phyloP scores from a whole-genome alignment of 305 asterid species.

The Fraxinus nigra region DNA sequence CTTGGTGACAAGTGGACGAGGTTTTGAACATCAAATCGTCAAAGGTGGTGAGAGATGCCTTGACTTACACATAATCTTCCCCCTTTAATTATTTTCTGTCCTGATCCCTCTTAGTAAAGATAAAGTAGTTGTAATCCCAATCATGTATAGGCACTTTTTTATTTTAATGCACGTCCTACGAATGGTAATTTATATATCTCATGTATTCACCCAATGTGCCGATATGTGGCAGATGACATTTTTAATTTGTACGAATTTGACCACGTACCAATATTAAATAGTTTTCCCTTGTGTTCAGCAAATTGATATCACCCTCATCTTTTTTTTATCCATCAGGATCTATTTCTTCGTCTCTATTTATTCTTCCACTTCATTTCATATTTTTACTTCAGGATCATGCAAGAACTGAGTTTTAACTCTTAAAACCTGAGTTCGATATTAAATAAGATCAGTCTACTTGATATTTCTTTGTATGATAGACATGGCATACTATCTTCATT shows the following conservation, averaged over 20 bases:
- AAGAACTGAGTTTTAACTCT: neutral
- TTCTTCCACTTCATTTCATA: neutral
- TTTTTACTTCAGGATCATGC: neutral
- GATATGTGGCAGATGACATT: neutral
- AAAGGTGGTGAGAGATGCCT: constrained; percentile 44
- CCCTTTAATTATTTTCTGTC: neutral
- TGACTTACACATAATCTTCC: constrained; percentile 19
- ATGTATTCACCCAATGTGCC: constrained; percentile 3
- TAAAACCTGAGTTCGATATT: neutral
- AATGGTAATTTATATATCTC: neutral
- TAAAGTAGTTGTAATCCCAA: neutral
- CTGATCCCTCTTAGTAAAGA: neutral
- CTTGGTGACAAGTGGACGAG: constrained; percentile 41
- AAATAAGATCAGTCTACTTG: neutral
- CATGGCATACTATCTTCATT: neutral
- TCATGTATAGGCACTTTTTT: neutral
- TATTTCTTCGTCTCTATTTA: neutral
- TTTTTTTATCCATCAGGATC: neutral
- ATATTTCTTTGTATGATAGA: neutral
- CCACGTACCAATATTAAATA: neutral
- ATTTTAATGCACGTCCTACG: neutral
- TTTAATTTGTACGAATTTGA: constrained; percentile 11
- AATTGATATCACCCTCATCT: neutral
- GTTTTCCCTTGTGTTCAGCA: constrained; percentile 7
- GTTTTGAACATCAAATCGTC: constrained; percentile 35